Conservation (phyloP, 1,139 yeast genomes). For the Kodamaea suecica region DNA sequence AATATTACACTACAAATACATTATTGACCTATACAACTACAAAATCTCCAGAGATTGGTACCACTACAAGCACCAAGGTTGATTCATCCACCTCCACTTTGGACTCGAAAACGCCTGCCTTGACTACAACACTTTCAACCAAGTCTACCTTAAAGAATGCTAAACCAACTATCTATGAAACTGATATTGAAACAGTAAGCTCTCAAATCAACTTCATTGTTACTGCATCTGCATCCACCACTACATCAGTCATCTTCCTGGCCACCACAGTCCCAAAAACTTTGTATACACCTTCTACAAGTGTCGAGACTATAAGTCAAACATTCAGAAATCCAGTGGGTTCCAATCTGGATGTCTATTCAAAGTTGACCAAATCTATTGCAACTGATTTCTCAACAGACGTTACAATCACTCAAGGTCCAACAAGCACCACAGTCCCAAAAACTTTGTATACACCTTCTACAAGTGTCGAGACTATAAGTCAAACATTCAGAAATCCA, state of each 20-base stretch:
- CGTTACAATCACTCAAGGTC: conserved; percentile 7
- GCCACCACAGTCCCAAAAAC: conserved; percentile 25
- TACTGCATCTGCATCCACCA: conserved; percentile 23
- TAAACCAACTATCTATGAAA: conserved; percentile 12
- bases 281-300: conserved; percentile 18
- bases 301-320: conserved; percentile 18
- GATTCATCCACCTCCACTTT: conserved; percentile 1
- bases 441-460: conserved; percentile 18
- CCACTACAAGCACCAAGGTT: neutral
- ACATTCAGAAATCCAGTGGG: conserved; percentile 28
- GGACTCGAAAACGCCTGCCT: conserved; percentile 7
- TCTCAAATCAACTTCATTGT: conserved; percentile 8
- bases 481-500: conserved; percentile 27
- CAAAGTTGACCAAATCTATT: conserved; percentile 13
- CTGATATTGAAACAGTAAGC: conserved; percentile 9
- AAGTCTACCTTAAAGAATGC: conserved; percentile 3
- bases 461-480: conserved; percentile 18
- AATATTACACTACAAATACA: conserved; percentile 2
- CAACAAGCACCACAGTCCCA: conserved; percentile 19
- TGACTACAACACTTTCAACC: conserved; percentile 14
- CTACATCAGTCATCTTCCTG: conserved; percentile 25
- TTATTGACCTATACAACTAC: conserved; percentile 2
- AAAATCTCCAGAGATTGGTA: neutral
- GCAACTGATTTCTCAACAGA: conserved; percentile 8
- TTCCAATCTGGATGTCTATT: conserved; percentile 21